Percentiles rank a stretch among this genome's conserved stretches.
These are phyloP conservation scores for Pleurozium schreberi DNA, from an alignment of 225 moss, liverwort and hornwort species.

Conservation along the genomic window DNA sequence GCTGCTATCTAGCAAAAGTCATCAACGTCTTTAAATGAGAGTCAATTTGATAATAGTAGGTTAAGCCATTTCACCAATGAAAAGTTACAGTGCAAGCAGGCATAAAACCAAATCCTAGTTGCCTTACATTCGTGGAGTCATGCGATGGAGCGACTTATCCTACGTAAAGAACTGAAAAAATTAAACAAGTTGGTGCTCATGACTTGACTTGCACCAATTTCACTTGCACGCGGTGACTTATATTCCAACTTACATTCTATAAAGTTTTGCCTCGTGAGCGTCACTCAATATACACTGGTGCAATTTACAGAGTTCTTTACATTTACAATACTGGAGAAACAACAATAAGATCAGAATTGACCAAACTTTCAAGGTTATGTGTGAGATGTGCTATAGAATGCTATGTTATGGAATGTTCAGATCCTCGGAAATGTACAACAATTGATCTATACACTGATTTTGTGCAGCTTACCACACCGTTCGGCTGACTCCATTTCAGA, in stretches of 20 bases:
- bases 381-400: not conserved
- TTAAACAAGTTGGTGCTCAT: not conserved
- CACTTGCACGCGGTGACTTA: not conserved
- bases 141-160: not conserved
- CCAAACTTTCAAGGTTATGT: not conserved
- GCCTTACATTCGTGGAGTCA: not conserved
- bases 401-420: not conserved
- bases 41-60: not conserved
- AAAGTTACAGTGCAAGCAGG: not conserved
- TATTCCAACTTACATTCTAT: not conserved
- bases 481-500: constrained; percentile 50
- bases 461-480: constrained; percentile 41
- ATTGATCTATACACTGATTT: not conserved
- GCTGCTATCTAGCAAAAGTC: not conserved
- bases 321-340: not conserved
- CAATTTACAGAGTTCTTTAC: not conserved
- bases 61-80: not conserved
- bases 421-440: not conserved
- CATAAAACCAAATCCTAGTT: not conserved
- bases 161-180: not conserved
- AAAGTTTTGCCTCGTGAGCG: not conserved
- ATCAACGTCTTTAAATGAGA: not conserved
- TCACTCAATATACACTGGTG: not conserved
- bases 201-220: not conserved
- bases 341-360: not conserved